Evolutionary conservation across 805 yeast species (phyloP).

Genomic region (Cephaloascus fragrans): DNA sequence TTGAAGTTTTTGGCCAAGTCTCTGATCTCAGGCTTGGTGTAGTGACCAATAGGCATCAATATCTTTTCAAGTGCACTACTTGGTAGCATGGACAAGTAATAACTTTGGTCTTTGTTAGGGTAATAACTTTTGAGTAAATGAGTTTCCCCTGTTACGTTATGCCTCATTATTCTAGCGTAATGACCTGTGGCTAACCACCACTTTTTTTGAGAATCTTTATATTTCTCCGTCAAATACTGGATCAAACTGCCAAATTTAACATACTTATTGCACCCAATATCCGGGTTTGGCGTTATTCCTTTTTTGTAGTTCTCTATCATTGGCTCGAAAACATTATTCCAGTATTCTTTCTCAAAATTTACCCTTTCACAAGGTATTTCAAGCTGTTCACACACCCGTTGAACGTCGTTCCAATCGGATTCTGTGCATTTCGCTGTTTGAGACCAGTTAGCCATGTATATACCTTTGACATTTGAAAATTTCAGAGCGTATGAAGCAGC

Average conservation of each 20-base stretch:
- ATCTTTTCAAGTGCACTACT: constrained; percentile 31
- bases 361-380: constrained; percentile 66
- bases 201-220: constrained; percentile 13
- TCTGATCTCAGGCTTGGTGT: constrained; percentile 66
- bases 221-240: constrained; percentile 35
- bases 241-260: constrained; percentile 81
- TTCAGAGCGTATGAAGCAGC: constrained; percentile 58
- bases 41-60: constrained; percentile 75
- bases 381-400: constrained; percentile 47
- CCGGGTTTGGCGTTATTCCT: constrained; percentile 93
- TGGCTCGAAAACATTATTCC: constrained; percentile 88
- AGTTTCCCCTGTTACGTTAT: constrained; percentile 15
- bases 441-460: constrained; percentile 93
- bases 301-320: constrained; percentile 64
- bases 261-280: constrained; percentile 74
- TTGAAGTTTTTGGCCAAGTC: constrained; percentile 44
- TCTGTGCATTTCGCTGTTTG: constrained; percentile 65
- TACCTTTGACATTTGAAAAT: constrained; percentile 58
- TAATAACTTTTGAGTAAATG: constrained; percentile 53
- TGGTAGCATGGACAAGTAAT: constrained; percentile 69
- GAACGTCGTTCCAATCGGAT: constrained; percentile 81
- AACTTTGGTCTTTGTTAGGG: constrained; percentile 76
- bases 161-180: constrained; percentile 46
- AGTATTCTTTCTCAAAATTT: constrained; percentile 83
- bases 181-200: constrained; percentile 95